A percentile compares a stretch with the other conserved stretches of the same genome.
Conservation (phyloP, 179 eudicot species). For the Spergularia azorica region DNA sequence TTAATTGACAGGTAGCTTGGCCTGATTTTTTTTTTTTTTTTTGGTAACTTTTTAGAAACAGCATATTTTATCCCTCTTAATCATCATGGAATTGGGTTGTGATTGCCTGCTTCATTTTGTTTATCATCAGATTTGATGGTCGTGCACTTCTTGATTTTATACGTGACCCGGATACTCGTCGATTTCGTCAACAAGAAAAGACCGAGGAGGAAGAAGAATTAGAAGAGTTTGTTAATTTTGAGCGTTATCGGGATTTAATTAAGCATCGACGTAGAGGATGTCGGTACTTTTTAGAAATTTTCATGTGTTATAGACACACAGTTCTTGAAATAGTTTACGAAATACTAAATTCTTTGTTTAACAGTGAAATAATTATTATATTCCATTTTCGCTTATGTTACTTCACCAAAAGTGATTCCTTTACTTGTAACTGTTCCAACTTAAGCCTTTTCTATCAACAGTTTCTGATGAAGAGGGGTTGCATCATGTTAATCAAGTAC, state of each 20-base stretch:
- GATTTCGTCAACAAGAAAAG: slow-evolving; percentile 64
- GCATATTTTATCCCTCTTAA: background rate
- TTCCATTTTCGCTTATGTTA: slow-evolving; percentile 25
- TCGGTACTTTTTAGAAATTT: slow-evolving; percentile 90
- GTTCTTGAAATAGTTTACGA: slow-evolving; percentile 24
- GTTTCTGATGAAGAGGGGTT: slow-evolving; percentile 91
- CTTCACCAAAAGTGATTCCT: slow-evolving; percentile 10
- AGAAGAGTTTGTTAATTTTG: slow-evolving; percentile 99
- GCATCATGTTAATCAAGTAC: slow-evolving; percentile 87
- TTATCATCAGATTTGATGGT: slow-evolving; percentile 80
- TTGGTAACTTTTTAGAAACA: background rate
- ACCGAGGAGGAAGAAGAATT: slow-evolving; percentile 94
- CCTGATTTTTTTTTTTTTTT: background rate
- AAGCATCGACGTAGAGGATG: slow-evolving; percentile 99
- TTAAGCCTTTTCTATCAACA: slow-evolving; percentile 48
- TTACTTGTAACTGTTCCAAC: slow-evolving; percentile 33
- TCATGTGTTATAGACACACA: slow-evolving; percentile 39
- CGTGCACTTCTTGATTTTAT: slow-evolving; percentile 98
- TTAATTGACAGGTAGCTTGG: slow-evolving; percentile 81
- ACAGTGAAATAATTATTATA: slow-evolving; percentile 12
- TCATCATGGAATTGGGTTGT: background rate
- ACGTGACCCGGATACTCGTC: slow-evolving; percentile 78
- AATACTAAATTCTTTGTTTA: slow-evolving; percentile 10
- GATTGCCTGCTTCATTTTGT: slow-evolving; percentile 3
- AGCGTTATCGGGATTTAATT: slow-evolving; percentile 99